Percentiles rank a stretch among this genome's conserved stretches.
phyloP scores from a whole-genome alignment of 2,329 filamentous ascomycete species.

The Colletotrichum simmondsii region DNA sequence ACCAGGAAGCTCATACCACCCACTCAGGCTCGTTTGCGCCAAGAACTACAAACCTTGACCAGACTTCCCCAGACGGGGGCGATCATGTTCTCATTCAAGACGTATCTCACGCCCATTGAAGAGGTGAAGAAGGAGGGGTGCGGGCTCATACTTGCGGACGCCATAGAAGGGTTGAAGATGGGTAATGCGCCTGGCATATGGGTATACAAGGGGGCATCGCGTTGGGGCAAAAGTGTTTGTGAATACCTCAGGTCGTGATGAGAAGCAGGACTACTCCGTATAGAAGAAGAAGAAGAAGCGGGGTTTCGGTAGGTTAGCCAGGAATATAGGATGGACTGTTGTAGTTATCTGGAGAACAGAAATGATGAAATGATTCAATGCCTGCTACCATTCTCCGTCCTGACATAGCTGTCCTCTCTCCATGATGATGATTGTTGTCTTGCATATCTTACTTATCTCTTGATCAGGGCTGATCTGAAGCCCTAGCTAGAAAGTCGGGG shows the following conservation, averaged over 20 bases:
- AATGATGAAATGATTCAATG: background rate
- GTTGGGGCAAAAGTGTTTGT: slow-evolving; percentile 59
- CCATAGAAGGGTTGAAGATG: slow-evolving; percentile 60
- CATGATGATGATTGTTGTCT: background rate
- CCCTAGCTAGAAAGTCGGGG: background rate
- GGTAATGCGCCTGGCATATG: slow-evolving; percentile 67
- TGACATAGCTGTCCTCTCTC: too few relatives aligned
- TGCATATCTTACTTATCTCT: background rate
- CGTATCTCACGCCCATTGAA: slow-evolving; percentile 60
- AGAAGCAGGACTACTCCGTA: background rate
- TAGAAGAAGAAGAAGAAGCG: background rate
- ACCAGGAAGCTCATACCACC: background rate
- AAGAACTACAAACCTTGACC: slow-evolving; percentile 62
- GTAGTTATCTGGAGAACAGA: background rate
- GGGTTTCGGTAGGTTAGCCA: too few relatives aligned
- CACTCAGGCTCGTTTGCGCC: slow-evolving; percentile 50
- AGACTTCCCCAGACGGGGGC: slow-evolving; percentile 58
- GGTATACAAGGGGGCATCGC: slow-evolving; percentile 60
- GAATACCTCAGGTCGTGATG: slow-evolving; percentile 53
- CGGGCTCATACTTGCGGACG: slow-evolving; percentile 58
- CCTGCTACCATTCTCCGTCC: too few relatives aligned
- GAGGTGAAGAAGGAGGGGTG: slow-evolving; percentile 61
- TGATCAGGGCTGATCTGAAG: background rate
- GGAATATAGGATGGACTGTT: too few relatives aligned
- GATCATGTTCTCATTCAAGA: slow-evolving; percentile 67